These are phyloP conservation scores for Kazachstania africana DNA, from an alignment of 805 yeast genomes.

Conservation along the genomic window DNA sequence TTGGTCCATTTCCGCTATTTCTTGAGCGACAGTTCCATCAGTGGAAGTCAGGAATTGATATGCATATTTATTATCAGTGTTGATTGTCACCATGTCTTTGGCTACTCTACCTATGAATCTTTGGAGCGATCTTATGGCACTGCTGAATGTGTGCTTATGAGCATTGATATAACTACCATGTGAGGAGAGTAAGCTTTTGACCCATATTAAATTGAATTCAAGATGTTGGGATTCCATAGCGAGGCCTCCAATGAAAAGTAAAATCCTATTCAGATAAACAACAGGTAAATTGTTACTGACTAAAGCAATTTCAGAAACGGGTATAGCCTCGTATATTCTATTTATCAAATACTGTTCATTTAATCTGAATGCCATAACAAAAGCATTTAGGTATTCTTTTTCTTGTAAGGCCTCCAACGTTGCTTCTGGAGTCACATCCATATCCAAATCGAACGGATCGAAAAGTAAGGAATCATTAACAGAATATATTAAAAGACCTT, in stretches of 20 bases:
- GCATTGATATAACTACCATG: slow-evolving; percentile 69
- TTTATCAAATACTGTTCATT: slow-evolving; percentile 70
- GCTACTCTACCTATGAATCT: slow-evolving; percentile 64
- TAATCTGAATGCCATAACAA: slow-evolving; percentile 87
- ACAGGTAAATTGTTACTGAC: slow-evolving; percentile 62
- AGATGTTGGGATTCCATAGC: slow-evolving; percentile 67
- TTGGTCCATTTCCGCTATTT: slow-evolving; percentile 23
- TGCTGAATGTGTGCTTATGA: slow-evolving; percentile 50
- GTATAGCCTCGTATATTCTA: slow-evolving; percentile 61
- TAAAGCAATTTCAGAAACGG: slow-evolving; percentile 55
- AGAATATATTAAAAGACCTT: slow-evolving; percentile 75
- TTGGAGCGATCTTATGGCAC: slow-evolving; percentile 57
- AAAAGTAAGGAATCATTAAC: slow-evolving; percentile 64
- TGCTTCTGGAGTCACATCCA: slow-evolving; percentile 79
- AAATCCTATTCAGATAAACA: slow-evolving; percentile 57
- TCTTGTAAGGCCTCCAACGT: slow-evolving; percentile 50
- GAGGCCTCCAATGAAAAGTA: slow-evolving; percentile 58
- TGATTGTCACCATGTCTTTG: slow-evolving; percentile 52
- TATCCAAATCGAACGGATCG: slow-evolving; percentile 91
- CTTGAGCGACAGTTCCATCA: slow-evolving; percentile 16
- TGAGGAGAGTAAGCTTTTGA: slow-evolving; percentile 48
- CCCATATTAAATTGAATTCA: slow-evolving; percentile 78
- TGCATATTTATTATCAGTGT: slow-evolving; percentile 43
- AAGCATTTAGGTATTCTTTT: slow-evolving; percentile 52
- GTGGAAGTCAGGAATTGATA: slow-evolving; percentile 38